Percentiles rank a stretch among this genome's conserved stretches.
Conservation (phyloP, 768 basidiomycete species). For the Leccinum uliginosum region DNA sequence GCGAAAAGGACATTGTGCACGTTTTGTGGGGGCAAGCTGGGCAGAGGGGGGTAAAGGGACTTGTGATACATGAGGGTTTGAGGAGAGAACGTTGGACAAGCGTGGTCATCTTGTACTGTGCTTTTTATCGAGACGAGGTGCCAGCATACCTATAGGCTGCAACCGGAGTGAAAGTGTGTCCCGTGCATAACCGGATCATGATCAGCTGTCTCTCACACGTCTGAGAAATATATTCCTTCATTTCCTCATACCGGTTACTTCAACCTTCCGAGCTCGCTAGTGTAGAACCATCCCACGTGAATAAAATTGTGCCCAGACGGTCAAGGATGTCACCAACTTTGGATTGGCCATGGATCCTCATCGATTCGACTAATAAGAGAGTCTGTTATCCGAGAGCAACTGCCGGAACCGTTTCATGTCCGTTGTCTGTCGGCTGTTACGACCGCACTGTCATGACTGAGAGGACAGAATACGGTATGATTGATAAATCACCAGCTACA, state of each 20-base stretch:
- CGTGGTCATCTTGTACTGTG: background rate
- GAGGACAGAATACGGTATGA: no score
- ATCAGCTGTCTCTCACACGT: background rate
- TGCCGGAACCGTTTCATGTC: background rate
- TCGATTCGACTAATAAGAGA: no score
- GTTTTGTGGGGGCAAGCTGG: slow-evolving; percentile 47
- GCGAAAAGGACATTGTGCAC: slow-evolving; percentile 51
- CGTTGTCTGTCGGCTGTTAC: no score
- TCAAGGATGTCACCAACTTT: background rate
- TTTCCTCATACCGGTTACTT: background rate
- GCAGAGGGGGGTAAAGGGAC: slow-evolving; percentile 53
- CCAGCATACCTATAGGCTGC: background rate
- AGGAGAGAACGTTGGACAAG: background rate
- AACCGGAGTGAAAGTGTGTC: background rate
- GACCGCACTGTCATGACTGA: no score
- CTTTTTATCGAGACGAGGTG: slow-evolving; percentile 3
- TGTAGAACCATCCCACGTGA: background rate
- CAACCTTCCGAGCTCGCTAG: background rate
- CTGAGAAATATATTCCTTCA: background rate
- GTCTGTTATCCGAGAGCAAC: background rate
- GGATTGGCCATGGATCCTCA: no score
- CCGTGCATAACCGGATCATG: background rate
- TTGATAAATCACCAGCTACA: no score
- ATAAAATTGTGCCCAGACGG: background rate
- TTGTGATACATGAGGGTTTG: slow-evolving; percentile 45